Conservation (phyloP, 176 grass and related monocot genomes). For the Puccinellia tenuiflora region DNA sequence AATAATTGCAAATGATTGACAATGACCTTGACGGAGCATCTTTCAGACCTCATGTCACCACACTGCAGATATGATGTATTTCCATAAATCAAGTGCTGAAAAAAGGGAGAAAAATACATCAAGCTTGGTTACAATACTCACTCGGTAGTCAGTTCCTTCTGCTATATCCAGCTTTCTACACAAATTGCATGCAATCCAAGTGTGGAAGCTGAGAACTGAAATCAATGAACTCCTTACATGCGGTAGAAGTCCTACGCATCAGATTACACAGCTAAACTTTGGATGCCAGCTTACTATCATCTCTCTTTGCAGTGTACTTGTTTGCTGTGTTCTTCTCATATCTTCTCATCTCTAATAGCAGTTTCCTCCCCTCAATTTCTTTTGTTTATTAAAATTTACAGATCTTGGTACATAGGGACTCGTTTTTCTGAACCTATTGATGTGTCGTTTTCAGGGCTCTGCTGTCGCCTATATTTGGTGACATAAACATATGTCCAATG, state of each 20-base stretch:
- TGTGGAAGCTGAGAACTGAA: conserved; percentile 5
- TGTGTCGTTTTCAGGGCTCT: not conserved
- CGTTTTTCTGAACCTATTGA: conserved; percentile 17
- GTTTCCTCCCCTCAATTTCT: not conserved
- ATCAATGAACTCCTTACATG: conserved; percentile 22
- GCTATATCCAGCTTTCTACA: not conserved
- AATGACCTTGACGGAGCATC: conserved; percentile 15
- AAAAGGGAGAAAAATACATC: not conserved
- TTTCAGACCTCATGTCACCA: not conserved
- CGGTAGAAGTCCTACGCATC: too few relatives aligned
- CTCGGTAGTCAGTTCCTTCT: not conserved
- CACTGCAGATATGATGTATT: not conserved
- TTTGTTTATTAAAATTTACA: conserved; percentile 1
- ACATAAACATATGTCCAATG: not conserved
- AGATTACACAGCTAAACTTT: too few relatives aligned
- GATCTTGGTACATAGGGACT: conserved; percentile 20
- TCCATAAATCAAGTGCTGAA: not conserved
- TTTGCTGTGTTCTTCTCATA: too few relatives aligned
- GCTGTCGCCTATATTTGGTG: not conserved
- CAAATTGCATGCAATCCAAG: not conserved
- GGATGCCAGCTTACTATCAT: too few relatives aligned
- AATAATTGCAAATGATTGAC: conserved; percentile 24
- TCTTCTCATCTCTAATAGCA: too few relatives aligned
- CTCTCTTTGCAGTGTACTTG: too few relatives aligned
- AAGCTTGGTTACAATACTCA: not conserved